Conservation (phyloP, 2,329 filamentous ascomycete genomes). For the Myriangium duriaei region DNA sequence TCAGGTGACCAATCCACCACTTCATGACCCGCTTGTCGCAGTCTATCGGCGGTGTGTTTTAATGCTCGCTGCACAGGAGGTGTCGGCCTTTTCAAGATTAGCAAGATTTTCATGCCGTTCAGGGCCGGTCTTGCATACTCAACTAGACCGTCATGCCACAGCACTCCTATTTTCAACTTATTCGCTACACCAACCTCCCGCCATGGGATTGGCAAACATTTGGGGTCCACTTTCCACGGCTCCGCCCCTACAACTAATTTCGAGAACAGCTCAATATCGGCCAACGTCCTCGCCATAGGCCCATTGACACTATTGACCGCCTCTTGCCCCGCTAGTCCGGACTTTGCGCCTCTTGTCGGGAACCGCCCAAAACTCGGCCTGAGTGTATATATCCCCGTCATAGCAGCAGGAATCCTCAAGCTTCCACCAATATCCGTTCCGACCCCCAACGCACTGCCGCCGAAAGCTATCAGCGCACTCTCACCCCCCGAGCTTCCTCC, state of each 20-base stretch:
- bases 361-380: slow-evolving; percentile 48
- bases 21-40: slow-evolving; percentile 40
- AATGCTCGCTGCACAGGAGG: slow-evolving; percentile 48
- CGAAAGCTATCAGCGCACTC: slow-evolving; percentile 47
- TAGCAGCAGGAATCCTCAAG: slow-evolving; percentile 44
- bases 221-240: slow-evolving; percentile 42
- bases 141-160: slow-evolving; percentile 48
- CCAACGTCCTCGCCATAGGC: slow-evolving; percentile 45
- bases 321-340: slow-evolving; percentile 53
- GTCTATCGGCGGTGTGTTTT: slow-evolving; percentile 39
- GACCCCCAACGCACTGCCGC: slow-evolving; percentile 48
- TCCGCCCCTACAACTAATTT: slow-evolving; percentile 30
- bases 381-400: slow-evolving; percentile 45
- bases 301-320: slow-evolving; percentile 52
- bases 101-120: background rate
- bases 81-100: slow-evolving; percentile 32
- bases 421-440: slow-evolving; percentile 53
- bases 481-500: slow-evolving; percentile 59
- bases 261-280: slow-evolving; percentile 35
- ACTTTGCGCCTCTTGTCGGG: slow-evolving; percentile 41
- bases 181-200: slow-evolving; percentile 27
- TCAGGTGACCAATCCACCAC: slow-evolving; percentile 44
- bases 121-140: slow-evolving; percentile 15
- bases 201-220: slow-evolving; percentile 43
- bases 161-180: slow-evolving; percentile 48